phyloP scores from a whole-genome alignment of 345 rosid species.

The Ailanthus altissimus region DNA sequence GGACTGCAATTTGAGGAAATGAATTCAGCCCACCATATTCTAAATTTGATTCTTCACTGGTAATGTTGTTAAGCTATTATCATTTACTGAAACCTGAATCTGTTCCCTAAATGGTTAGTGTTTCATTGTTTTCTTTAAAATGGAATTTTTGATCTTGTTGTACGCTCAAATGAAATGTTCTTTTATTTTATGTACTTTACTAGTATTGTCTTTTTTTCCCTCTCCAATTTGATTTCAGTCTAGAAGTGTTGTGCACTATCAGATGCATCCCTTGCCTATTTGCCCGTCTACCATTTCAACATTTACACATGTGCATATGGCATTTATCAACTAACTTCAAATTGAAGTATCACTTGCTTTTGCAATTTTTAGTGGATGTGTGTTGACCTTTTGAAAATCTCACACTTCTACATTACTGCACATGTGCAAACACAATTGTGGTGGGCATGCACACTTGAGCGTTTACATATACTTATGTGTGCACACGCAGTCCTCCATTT shows the following conservation, averaged over 20 bases:
- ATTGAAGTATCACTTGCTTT: too few species aligned
- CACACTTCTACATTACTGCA: too few species aligned
- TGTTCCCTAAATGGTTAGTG: not conserved
- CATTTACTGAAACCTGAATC: not conserved
- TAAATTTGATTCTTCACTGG: not conserved
- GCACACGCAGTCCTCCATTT: too few species aligned
- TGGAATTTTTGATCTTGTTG: not conserved
- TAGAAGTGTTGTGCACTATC: too few species aligned
- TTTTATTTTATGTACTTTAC: not conserved
- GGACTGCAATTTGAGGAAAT: not conserved
- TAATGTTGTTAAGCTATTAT: not conserved
- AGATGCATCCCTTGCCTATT: not conserved
- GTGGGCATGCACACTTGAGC: too few species aligned
- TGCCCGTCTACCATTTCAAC: not conserved
- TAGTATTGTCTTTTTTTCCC: not conserved
- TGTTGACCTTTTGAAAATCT: too few species aligned
- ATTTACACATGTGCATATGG: not conserved
- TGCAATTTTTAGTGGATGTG: too few species aligned
- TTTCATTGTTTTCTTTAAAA: not conserved
- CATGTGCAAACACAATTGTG: too few species aligned
- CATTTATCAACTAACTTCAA: not conserved
- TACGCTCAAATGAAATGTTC: not conserved
- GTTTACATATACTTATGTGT: too few species aligned
- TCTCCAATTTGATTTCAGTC: not conserved
- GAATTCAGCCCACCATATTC: not conserved